Base-by-base conservation (phyloP, 129 eudicot genomes). In the Saposhnikovia divaricata region DNA sequence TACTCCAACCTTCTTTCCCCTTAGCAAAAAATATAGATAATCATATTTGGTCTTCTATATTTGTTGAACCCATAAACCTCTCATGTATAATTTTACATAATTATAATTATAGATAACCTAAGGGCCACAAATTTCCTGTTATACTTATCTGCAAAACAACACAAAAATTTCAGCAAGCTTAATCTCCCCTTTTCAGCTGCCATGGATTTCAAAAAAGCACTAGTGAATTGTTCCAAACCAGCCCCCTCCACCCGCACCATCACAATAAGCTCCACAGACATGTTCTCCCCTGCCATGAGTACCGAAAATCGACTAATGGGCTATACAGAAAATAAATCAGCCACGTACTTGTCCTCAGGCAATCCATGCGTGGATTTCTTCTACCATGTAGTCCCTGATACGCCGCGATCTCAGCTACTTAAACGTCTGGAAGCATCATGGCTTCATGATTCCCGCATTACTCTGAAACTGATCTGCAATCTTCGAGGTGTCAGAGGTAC, bases 361-460 rank as follows among this genome's bases (percentile, higher is more conserved):
- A 83, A 86, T 68, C 89, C 85, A 76, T 86, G 82, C 37, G 81
- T 81, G 25, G 88, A 87, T 48, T 82, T 87, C 78, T 87, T 87
- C 86, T 87, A 81, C 59, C 86, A 82, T 70, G 75, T 74, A 66
- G 80, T 80, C 38, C 90, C 90, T 6, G 69, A 84, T 81, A 81
- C 90, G 0, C 53, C 84, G 38, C 79, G 79, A 6, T 70, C 80
- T 27, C n/a, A 72, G 45, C 78, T 87, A 15, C 77, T 81, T 76
- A 21, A 5, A 38, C 75, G 78, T n/a, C 72, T 87, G 23, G 43
- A 77, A 3, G 14, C 13, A 6, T 47, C 87, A 1, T 86, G 87
- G 89, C 70, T 38, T 6, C 81, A 84, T 72, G 81, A 86, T 27
- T 79, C 85, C 4, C 70, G 81, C 0, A 84, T 85, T 11, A 87